These are phyloP conservation scores for Fusarium subglutinans DNA, from an alignment of 2,329 filamentous ascomycete genomes.

Conservation along the genomic window DNA sequence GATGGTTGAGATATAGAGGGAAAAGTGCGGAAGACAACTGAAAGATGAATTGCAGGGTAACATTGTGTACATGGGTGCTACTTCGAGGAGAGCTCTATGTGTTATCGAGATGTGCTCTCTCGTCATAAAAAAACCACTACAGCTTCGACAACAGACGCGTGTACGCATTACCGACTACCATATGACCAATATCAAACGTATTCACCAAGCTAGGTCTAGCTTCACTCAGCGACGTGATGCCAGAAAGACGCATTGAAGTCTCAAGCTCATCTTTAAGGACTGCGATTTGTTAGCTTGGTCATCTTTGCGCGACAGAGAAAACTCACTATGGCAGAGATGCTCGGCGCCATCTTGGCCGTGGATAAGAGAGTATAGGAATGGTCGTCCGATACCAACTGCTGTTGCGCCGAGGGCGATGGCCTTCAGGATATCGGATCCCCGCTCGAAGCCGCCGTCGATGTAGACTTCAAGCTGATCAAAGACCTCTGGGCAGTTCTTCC, in stretches of 20 bases:
- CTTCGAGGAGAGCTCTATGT: too few relatives aligned
- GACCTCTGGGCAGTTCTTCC: conserved; percentile 57
- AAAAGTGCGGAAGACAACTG: too few relatives aligned
- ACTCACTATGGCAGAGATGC: conserved; percentile 64
- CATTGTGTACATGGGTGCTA: too few relatives aligned
- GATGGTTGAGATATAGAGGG: too few relatives aligned
- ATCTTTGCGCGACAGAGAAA: background rate
- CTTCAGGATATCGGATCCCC: conserved; percentile 64
- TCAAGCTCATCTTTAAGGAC: conserved; percentile 46
- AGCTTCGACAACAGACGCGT: conserved; percentile 21
- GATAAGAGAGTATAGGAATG: conserved; percentile 61
- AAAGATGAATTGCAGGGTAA: too few relatives aligned
- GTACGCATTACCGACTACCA: conserved; percentile 29
- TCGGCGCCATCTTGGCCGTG: conserved; percentile 65
- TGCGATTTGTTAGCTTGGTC: background rate
- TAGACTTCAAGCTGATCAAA: conserved; percentile 61
- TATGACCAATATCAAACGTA: conserved; percentile 43
- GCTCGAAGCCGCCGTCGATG: conserved; percentile 62
- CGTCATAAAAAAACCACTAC: background rate
- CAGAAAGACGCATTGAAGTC: conserved; percentile 44
- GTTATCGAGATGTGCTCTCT: too few relatives aligned
- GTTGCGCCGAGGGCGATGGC: conserved; percentile 62
- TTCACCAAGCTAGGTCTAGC: conserved; percentile 42
- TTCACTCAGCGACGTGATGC: conserved; percentile 43
- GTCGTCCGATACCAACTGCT: conserved; percentile 62